Conservation (phyloP, 2,329 filamentous ascomycete genomes). For the Aureobasidium sp. region DNA sequence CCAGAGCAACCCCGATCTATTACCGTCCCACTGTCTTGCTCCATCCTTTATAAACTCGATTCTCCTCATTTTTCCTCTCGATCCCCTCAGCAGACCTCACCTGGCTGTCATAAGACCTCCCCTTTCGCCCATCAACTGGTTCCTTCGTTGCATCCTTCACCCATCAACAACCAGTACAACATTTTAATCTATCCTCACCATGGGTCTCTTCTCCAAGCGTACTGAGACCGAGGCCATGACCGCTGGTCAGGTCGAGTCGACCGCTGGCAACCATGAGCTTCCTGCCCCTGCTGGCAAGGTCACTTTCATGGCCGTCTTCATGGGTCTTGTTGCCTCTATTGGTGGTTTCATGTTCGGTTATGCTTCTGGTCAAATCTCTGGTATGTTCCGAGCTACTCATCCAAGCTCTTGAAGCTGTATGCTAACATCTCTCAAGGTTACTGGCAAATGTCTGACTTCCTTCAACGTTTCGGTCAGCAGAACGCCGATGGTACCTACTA, state of each 20-base stretch:
- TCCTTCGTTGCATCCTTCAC: background rate
- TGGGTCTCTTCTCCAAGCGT: constrained; percentile 25
- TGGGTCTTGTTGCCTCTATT: constrained; percentile 47
- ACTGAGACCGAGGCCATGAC: constrained; percentile 23
- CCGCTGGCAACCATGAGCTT: constrained; percentile 13
- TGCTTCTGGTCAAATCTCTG: constrained; percentile 52
- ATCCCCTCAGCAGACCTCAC: constrained; percentile 7
- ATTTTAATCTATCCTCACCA: constrained; percentile 13
- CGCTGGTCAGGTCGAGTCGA: constrained; percentile 24
- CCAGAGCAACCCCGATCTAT: constrained; percentile 13
- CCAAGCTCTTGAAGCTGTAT: constrained; percentile 27
- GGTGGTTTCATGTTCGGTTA: constrained; percentile 57
- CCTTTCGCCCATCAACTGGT: background rate
- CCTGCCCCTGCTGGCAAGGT: constrained; percentile 18
- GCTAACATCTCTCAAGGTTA: constrained; percentile 21
- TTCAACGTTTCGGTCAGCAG: constrained; percentile 45
- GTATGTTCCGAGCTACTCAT: constrained; percentile 29
- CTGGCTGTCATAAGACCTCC: constrained; percentile 8
- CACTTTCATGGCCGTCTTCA: constrained; percentile 38
- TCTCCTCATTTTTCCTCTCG: constrained; percentile 4
- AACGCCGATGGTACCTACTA: constrained; percentile 30
- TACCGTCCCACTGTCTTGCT: background rate
- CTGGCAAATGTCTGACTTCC: constrained; percentile 42
- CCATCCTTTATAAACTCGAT: constrained; percentile 2
- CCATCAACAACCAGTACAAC: background rate